phyloP scores from a whole-genome alignment of 441 rosid species.

The Eutrema salsugineum region DNA sequence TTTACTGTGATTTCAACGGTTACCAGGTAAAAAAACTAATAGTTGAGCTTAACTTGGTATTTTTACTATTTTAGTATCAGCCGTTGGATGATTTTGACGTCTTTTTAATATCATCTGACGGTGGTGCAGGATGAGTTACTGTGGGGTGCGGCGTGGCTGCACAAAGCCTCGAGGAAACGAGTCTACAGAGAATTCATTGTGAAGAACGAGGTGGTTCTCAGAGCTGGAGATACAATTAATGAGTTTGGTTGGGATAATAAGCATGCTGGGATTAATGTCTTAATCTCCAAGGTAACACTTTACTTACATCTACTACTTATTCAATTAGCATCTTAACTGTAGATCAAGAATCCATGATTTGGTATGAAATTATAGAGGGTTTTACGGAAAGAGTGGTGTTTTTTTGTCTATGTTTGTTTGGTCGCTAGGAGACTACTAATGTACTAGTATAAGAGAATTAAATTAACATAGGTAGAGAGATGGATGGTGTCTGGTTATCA shows the following conservation, averaged over 20 bases:
- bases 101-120: not conserved
- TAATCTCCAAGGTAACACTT: slow-evolving; percentile 59
- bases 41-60: not conserved
- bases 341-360: slow-evolving; percentile 4
- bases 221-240: slow-evolving; percentile 70
- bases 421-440: slow-evolving; percentile 19
- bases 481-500: slow-evolving; percentile 23
- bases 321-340: not conserved
- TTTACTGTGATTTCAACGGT: slow-evolving; percentile 79
- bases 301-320: not conserved
- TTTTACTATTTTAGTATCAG: not conserved
- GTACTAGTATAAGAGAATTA: slow-evolving; percentile 12
- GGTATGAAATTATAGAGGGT: not conserved
- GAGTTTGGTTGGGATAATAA: slow-evolving; percentile 83
- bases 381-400: not conserved
- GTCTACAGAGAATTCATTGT: slow-evolving; percentile 60
- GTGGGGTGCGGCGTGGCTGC: slow-evolving; percentile 79
- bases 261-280: slow-evolving; percentile 73
- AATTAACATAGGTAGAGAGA: slow-evolving; percentile 21
- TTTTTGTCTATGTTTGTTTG: slow-evolving; percentile 2
- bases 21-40: slow-evolving; percentile 48
- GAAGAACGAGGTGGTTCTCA: slow-evolving; percentile 57
- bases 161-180: slow-evolving; percentile 68
- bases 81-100: slow-evolving; percentile 32
- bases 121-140: slow-evolving; percentile 56